A percentile compares a stretch with the other conserved stretches of the same genome.
These are phyloP conservation scores for Saccharomycopsis guyanensis DNA, from an alignment of 805 yeast genomes.

Conservation along the genomic window DNA sequence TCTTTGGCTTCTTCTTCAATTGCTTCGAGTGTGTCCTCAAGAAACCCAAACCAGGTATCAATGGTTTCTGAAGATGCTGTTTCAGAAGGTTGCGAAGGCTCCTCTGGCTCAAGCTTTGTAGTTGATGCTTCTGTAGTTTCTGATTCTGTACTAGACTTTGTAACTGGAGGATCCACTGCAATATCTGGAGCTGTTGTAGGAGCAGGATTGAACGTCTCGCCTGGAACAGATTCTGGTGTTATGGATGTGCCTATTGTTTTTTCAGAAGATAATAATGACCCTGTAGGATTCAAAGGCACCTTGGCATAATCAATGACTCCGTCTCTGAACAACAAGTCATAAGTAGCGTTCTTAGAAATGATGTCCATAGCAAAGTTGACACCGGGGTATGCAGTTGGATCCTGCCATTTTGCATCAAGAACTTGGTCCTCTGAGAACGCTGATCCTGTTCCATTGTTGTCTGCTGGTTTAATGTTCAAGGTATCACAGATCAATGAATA, in stretches of 20 bases:
- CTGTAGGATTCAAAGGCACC: slow-evolving; percentile 4
- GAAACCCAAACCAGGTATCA: slow-evolving; percentile 8
- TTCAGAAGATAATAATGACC: slow-evolving; percentile 3
- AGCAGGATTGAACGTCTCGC: slow-evolving; percentile 15
- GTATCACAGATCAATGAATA: slow-evolving; percentile 71
- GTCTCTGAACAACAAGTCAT: slow-evolving; percentile 11
- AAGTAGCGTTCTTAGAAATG: slow-evolving; percentile 34
- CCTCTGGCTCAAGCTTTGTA: background rate
- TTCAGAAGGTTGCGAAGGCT: background rate
- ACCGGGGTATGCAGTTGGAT: slow-evolving; percentile 40
- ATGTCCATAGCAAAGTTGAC: slow-evolving; percentile 38
- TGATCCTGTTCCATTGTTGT: slow-evolving; percentile 48
- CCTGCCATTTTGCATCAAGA: slow-evolving; percentile 41
- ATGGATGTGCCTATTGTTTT: slow-evolving; percentile 4
- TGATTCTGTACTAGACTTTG: too few species aligned
- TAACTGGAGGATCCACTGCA: slow-evolving; percentile 17
- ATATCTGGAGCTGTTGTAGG: slow-evolving; percentile 21
- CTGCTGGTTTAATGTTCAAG: slow-evolving; percentile 41
- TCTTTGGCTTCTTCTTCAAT: background rate
- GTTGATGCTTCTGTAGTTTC: background rate
- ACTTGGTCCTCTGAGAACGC: slow-evolving; percentile 24
- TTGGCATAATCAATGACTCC: background rate
- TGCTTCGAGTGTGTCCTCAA: background rate
- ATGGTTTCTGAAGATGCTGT: too few species aligned
- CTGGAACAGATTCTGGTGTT: slow-evolving; percentile 7